Percentiles rank a stretch among this genome's conserved stretches.
phyloP scores from a whole-genome alignment of 2,329 filamentous ascomycete species.

The Bipolaris victoriae region DNA sequence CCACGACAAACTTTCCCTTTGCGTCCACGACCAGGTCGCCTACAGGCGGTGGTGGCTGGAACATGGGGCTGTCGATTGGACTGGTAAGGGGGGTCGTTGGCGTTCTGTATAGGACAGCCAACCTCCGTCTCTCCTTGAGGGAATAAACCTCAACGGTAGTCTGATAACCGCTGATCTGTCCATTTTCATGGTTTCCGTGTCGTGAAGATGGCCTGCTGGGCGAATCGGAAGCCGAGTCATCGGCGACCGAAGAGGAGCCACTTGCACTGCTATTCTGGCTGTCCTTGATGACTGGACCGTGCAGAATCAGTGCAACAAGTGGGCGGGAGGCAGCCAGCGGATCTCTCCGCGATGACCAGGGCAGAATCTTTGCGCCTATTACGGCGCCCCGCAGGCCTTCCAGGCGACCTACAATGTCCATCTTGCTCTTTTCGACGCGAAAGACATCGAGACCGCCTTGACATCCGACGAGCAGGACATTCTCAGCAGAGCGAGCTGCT shows the following conservation, averaged over 20 bases:
- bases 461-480: constrained; percentile 76
- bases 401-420: constrained; percentile 72
- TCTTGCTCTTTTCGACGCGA: constrained; percentile 71
- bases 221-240: constrained; percentile 47
- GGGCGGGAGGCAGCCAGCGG: constrained; percentile 65
- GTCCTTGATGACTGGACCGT: constrained; percentile 71
- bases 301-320: constrained; percentile 78
- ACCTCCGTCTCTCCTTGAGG: constrained; percentile 71
- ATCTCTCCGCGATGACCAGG: constrained; percentile 66
- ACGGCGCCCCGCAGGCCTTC: constrained; percentile 81
- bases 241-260: constrained; percentile 44
- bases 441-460: constrained; percentile 82
- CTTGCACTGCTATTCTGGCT: constrained; percentile 47
- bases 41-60: constrained; percentile 70
- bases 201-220: constrained; percentile 45
- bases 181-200: constrained; percentile 32
- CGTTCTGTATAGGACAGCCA: constrained; percentile 76
- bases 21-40: constrained; percentile 77
- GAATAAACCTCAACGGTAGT: constrained; percentile 91
- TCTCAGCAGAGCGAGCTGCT: constrained; percentile 57
- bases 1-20: constrained; percentile 71
- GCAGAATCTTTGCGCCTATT: constrained; percentile 80
- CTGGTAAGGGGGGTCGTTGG: constrained; percentile 66
- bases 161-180: constrained; percentile 70
- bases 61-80: constrained; percentile 64